Conservation (phyloP, 371 early-diverging fungal genomes). For the Mortierella sp. region DNA sequence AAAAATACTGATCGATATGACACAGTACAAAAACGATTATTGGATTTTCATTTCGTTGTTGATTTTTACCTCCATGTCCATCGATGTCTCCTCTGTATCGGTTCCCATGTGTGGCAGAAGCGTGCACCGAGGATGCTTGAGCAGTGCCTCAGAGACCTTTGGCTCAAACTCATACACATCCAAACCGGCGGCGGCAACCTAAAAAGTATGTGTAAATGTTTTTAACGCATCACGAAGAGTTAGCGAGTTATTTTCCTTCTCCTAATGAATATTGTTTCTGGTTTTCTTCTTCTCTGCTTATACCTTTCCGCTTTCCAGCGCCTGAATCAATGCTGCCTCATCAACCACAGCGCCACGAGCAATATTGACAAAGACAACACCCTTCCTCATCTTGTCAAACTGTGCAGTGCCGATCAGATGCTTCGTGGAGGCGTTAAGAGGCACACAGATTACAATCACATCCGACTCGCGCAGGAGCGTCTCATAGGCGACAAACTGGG, state of each 20-base stretch:
- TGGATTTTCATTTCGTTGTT: no score
- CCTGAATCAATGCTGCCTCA: conserved; percentile 64
- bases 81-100: conserved; percentile 22
- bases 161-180: conserved; percentile 54
- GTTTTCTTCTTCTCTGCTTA: conserved; percentile 5
- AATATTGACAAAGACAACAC: conserved; percentile 68
- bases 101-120: conserved; percentile 53
- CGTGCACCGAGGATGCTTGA: conserved; percentile 48
- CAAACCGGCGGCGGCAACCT: conserved; percentile 51
- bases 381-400: conserved; percentile 67
- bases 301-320: conserved; percentile 69
- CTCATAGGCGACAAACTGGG: conserved; percentile 47
- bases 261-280: background rate
- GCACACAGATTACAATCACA: conserved; percentile 67
- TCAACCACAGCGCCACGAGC: conserved; percentile 68
- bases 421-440: conserved; percentile 59
- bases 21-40: background rate
- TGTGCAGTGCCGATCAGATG: conserved; percentile 63
- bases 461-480: conserved; percentile 67
- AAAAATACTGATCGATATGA: background rate
- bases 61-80: conserved; percentile 46
- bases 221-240: no score
- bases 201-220: background rate
- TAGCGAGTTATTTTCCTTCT: no score
- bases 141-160: conserved; percentile 36